Evolutionary conservation across 805 yeast species (phyloP).

Genomic region (Jamesozyma hellenica): DNA sequence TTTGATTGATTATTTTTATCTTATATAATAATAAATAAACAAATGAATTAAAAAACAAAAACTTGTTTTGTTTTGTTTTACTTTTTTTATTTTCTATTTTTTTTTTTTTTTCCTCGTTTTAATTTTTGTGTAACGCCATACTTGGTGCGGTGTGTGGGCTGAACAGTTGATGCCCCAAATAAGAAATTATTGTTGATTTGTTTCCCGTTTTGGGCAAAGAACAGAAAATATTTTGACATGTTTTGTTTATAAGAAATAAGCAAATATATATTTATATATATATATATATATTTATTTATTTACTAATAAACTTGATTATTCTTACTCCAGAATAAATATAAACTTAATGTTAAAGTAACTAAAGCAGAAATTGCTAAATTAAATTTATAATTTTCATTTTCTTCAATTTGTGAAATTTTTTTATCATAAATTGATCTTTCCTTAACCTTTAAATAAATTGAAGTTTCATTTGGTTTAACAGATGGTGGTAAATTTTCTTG

Average conservation of each 20-base stretch:
- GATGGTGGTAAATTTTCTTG: conserved; percentile 54
- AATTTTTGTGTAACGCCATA: too few species aligned
- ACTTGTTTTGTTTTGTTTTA: background rate
- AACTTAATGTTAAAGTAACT: conserved; percentile 9
- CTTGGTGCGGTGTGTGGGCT: too few species aligned
- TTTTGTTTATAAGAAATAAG: too few species aligned
- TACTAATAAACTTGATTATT: too few species aligned
- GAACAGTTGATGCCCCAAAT: background rate
- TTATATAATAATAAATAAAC: too few species aligned
- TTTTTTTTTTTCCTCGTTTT: background rate
- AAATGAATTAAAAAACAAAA: too few species aligned
- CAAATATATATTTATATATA: too few species aligned
- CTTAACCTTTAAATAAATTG: conserved; percentile 31
- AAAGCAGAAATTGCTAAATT: conserved; percentile 17
- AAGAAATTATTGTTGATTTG: background rate
- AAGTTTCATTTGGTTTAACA: conserved; percentile 33
- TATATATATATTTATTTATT: too few species aligned
- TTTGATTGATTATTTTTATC: too few species aligned
- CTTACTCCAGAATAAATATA: background rate
- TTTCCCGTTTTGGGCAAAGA: too few species aligned
- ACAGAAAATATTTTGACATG: too few species aligned
- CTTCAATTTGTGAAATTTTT: conserved; percentile 5
- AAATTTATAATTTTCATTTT: conserved; percentile 22
- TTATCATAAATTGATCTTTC: conserved; percentile 37
- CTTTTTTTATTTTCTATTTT: background rate